Conservation (phyloP, 768 basidiomycete species). For the Hirschioporus abietinus region DNA sequence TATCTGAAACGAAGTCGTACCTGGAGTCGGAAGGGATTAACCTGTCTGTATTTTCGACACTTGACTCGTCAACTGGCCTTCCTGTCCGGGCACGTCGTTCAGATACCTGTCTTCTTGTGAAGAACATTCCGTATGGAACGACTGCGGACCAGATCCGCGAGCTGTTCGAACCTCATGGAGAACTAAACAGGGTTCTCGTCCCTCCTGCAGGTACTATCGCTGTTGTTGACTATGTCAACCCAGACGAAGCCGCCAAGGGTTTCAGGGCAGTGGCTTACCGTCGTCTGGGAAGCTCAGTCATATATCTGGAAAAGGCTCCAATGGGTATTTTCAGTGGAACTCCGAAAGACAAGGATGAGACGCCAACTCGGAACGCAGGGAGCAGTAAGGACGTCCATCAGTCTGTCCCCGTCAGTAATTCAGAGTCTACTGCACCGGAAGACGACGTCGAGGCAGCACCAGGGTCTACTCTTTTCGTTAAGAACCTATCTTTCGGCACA, state of each 20-base stretch:
- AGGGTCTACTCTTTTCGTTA: constrained; percentile 87
- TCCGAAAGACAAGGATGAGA: constrained; percentile 20
- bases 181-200: constrained; percentile 64
- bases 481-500: constrained; percentile 94
- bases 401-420: constrained; percentile 34
- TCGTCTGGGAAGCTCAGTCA: constrained; percentile 80
- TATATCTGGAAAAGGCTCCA: constrained; percentile 94
- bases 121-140: constrained; percentile 95
- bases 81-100: constrained; percentile 40
- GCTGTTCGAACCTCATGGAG: constrained; percentile 74
- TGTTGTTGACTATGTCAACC: constrained; percentile 77
- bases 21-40: constrained; percentile 74
- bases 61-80: constrained; percentile 5
- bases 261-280: constrained; percentile 84
- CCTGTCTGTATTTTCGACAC: constrained; percentile 50
- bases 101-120: constrained; percentile 82
- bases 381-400: constrained; percentile 19
- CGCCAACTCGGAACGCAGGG: constrained; percentile 3
- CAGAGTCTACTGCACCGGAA: constrained; percentile 24
- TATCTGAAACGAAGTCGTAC: constrained; percentile 90
- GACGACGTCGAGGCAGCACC: constrained; percentile 31
- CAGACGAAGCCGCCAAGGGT: constrained; percentile 65
- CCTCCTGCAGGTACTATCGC: constrained; percentile 94
- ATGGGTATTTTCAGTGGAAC: constrained; percentile 69
- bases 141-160: constrained; percentile 67